Evolutionary conservation across 306 rosid species (phyloP).

Genomic region (Pachyrhizus erosus): DNA sequence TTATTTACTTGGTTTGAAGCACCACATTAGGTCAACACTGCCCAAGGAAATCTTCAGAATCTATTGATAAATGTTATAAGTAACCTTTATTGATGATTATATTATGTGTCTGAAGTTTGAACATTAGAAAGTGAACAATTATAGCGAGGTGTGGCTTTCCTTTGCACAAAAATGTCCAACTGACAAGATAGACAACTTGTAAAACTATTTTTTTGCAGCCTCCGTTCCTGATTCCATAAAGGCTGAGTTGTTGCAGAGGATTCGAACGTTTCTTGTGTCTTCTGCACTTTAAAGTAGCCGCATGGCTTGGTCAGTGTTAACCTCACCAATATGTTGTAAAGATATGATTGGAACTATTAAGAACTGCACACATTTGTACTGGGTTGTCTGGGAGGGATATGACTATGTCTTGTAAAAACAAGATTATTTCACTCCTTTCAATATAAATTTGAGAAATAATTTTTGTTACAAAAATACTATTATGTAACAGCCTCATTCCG

Average conservation of each 20-base stretch:
- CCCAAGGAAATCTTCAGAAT: constrained; percentile 6
- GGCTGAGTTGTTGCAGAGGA: constrained; percentile 87
- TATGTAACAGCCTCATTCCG: background rate
- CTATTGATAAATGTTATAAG: background rate
- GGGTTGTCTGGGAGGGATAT: constrained; percentile 23
- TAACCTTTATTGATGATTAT: background rate
- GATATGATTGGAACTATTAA: background rate
- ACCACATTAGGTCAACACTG: background rate
- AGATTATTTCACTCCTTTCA: background rate
- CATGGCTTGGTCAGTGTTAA: constrained; percentile 18
- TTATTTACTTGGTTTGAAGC: constrained; percentile 5
- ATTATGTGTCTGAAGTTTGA: background rate
- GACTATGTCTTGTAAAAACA: constrained; percentile 25
- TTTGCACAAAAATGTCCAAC: background rate
- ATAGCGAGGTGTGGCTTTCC: background rate
- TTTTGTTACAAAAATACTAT: background rate
- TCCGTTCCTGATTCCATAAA: constrained; percentile 85
- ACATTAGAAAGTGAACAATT: background rate
- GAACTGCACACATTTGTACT: constrained; percentile 16
- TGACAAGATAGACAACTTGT: constrained; percentile 8
- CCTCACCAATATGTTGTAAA: constrained; percentile 36
- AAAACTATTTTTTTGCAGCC: constrained; percentile 55
- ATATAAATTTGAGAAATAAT: constrained; percentile 27
- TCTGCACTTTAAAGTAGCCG: constrained; percentile 57
- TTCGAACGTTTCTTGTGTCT: constrained; percentile 70